Conservation (phyloP, 768 basidiomycete species). For the Leucosporidium creatinivorum region DNA sequence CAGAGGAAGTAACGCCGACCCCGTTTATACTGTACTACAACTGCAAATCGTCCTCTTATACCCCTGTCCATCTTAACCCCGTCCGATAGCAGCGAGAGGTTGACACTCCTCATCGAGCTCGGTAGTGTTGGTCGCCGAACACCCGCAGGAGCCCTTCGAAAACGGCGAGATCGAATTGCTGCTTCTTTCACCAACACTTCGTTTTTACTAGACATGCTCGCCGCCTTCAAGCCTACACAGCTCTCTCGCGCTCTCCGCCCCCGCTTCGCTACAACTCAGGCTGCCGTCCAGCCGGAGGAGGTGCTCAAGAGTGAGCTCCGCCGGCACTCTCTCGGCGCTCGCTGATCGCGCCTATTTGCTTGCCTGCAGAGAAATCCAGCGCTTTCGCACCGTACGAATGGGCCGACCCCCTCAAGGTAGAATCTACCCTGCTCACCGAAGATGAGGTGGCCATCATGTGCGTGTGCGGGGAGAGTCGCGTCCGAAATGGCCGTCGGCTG, state of each 20-base stretch:
- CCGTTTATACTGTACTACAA: too few relatives aligned
- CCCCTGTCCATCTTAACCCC: too few relatives aligned
- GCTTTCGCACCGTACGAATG: constrained; percentile 43
- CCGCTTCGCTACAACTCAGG: background rate
- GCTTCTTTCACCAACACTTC: too few relatives aligned
- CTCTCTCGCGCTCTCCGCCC: background rate
- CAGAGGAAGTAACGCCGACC: constrained; percentile 47
- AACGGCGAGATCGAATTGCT: too few relatives aligned
- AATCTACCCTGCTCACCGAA: constrained; percentile 66
- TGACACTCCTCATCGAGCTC: too few relatives aligned
- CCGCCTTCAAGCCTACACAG: background rate
- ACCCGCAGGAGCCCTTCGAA: too few relatives aligned
- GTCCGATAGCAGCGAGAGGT: too few relatives aligned
- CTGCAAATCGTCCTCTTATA: too few relatives aligned
- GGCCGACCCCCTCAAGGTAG: constrained; percentile 69
- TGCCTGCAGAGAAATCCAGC: background rate
- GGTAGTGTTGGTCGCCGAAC: too few relatives aligned
- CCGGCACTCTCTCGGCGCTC: too few relatives aligned
- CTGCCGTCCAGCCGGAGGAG: background rate
- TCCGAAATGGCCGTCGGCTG: background rate
- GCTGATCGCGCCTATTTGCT: too few relatives aligned
- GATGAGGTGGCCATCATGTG: constrained; percentile 86
- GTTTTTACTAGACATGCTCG: too few relatives aligned
- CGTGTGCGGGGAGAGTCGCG: background rate
- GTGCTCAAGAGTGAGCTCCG: background rate